These are phyloP conservation scores for Trametes hirsuta DNA, from an alignment of 1,284 basidiomycete genomes.

Conservation along the genomic window DNA sequence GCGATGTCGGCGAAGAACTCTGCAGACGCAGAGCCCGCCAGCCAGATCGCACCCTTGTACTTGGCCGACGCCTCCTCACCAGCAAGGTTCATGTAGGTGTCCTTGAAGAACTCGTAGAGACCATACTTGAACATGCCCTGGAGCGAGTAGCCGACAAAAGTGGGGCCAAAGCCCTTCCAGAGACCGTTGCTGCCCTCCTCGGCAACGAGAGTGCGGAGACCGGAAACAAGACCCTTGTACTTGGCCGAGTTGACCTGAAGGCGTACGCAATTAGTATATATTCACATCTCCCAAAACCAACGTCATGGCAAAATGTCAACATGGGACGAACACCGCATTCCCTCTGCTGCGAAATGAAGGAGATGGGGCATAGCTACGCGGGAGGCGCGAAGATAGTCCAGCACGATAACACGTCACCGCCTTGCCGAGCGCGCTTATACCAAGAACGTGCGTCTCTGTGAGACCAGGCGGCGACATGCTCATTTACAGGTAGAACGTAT, in stretches of 20 bases:
- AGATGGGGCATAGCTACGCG: too few species aligned
- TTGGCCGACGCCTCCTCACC: conserved; percentile 83
- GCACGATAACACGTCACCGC: too few species aligned
- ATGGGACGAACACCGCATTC: too few species aligned
- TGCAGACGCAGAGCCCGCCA: conserved; percentile 90
- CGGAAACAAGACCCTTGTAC: conserved; percentile 76
- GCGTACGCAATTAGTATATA: conserved; percentile 1
- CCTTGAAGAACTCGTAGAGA: conserved; percentile 97
- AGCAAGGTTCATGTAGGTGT: conserved; percentile 82
- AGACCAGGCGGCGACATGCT: too few species aligned
- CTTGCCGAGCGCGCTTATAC: too few species aligned
- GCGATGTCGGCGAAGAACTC: conserved; percentile 96
- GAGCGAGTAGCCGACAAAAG: conserved; percentile 91
- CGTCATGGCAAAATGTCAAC: too few species aligned
- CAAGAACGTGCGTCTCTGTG: too few species aligned
- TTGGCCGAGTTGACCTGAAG: conserved; percentile 74
- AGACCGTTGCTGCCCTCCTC: conserved; percentile 87
- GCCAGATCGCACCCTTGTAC: conserved; percentile 95
- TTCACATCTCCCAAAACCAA: neutral
- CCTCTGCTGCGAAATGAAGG: too few species aligned
- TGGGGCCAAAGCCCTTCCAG: conserved; percentile 93
- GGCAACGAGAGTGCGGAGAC: conserved; percentile 76
- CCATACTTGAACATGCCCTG: conserved; percentile 98
- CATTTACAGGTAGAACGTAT: too few species aligned
- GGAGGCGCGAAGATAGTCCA: neutral